These are phyloP conservation scores for Pisolithus marmoratus DNA, from an alignment of 768 basidiomycete genomes.

Conservation along the genomic window DNA sequence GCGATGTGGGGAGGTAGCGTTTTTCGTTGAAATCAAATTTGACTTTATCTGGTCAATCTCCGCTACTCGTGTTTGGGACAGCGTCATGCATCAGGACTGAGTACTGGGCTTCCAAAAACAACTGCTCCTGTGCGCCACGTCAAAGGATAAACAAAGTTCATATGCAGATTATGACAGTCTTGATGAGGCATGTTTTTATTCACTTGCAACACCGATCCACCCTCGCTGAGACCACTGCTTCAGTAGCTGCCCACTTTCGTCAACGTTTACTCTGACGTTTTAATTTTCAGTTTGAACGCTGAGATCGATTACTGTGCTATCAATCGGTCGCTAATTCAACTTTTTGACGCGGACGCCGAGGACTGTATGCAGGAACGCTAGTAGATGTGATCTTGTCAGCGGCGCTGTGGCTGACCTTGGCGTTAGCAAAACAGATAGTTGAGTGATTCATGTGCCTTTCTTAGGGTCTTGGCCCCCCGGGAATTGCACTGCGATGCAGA, in stretches of 20 bases:
- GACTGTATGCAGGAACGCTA: conserved; percentile 64
- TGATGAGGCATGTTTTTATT: too few species aligned
- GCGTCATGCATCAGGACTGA: too few species aligned
- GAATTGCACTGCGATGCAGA: too few species aligned
- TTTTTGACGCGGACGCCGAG: conserved; percentile 36
- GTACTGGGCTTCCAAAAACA: too few species aligned
- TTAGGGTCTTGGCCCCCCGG: too few species aligned
- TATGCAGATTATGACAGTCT: too few species aligned
- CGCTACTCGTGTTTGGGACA: too few species aligned
- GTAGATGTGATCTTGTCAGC: conserved; percentile 75
- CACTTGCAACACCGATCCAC: too few species aligned
- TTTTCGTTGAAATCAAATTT: too few species aligned
- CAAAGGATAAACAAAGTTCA: conserved; percentile 48
- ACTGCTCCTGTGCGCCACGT: conserved; percentile 28
- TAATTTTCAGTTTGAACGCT: conserved; percentile 79
- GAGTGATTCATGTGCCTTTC: conserved; percentile 76
- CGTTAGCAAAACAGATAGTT: conserved; percentile 81
- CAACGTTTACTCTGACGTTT: conserved; percentile 71
- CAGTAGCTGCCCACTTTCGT: conserved; percentile 14
- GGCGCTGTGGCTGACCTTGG: conserved; percentile 68
- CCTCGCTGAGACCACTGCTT: conserved; percentile 10
- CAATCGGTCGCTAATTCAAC: conserved; percentile 45
- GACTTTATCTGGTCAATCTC: too few species aligned
- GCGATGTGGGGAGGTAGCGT: too few species aligned
- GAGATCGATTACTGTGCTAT: conserved; percentile 82